Evolutionary conservation across 129 eudicot species (phyloP).

Genomic region (Silybum marianum): DNA sequence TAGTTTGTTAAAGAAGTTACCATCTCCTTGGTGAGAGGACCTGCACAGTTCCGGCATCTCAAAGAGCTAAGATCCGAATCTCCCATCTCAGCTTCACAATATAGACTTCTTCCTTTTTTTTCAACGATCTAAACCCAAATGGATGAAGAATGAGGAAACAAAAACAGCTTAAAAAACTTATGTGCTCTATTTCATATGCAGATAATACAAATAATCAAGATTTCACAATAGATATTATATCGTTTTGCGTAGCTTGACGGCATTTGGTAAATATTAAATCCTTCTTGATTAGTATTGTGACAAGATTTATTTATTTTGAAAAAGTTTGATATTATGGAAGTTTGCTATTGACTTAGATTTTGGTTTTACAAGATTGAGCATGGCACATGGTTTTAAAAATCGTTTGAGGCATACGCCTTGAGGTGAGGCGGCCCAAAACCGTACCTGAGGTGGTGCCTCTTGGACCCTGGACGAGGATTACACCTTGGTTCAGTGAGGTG

Average conservation of each 20-base stretch:
- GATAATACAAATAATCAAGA: slow-evolving; percentile 3
- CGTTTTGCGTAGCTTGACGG: background rate
- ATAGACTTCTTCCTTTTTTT: slow-evolving; percentile 11
- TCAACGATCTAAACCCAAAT: slow-evolving; percentile 6
- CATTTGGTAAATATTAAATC: background rate
- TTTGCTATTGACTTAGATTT: background rate
- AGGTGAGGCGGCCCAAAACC: too few relatives aligned
- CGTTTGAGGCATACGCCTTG: too few relatives aligned
- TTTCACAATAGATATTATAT: background rate
- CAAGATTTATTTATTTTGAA: background rate
- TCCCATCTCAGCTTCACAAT: slow-evolving; percentile 37
- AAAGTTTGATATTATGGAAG: background rate
- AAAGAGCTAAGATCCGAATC: slow-evolving; percentile 40
- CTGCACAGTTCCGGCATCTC: slow-evolving; percentile 85
- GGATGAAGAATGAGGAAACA: slow-evolving; percentile 7
- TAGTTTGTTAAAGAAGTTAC: slow-evolving; percentile 31
- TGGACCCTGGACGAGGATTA: too few relatives aligned
- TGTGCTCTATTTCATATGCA: background rate
- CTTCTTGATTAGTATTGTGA: background rate
- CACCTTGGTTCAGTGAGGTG: too few relatives aligned
- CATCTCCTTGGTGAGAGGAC: slow-evolving; percentile 80
- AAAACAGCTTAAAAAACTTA: background rate
- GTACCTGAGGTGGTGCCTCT: too few relatives aligned
- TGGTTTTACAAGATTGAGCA: background rate
- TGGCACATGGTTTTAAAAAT: background rate